phyloP scores from a whole-genome alignment of 768 basidiomycete genomes.

The Lentinula sp. region DNA sequence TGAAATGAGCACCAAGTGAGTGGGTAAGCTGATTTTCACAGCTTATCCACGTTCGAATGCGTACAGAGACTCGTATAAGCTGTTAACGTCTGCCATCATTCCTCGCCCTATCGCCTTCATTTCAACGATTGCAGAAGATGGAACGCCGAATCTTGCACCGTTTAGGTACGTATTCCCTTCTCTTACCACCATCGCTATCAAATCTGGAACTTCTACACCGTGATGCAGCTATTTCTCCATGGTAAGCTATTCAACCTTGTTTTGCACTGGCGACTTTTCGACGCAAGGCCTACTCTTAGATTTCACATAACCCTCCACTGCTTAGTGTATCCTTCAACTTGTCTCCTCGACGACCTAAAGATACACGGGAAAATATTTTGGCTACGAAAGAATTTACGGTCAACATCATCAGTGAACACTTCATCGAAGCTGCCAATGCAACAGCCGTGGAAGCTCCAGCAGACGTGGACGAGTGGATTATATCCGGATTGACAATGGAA shows the following conservation, averaged over 20 bases:
- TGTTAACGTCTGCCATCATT: constrained; percentile 52
- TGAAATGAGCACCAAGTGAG: constrained; percentile 23
- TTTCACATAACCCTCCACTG: constrained; percentile 60
- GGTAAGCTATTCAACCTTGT: constrained; percentile 23
- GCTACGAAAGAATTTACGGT: constrained; percentile 64
- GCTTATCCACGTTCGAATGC: background rate
- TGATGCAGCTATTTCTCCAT: constrained; percentile 53
- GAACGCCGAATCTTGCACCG: constrained; percentile 55
- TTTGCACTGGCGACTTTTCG: constrained; percentile 9
- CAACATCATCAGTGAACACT: constrained; percentile 65
- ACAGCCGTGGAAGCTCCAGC: constrained; percentile 51
- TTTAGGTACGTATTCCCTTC: constrained; percentile 41
- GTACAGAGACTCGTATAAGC: constrained; percentile 34
- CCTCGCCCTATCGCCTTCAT: constrained; percentile 69
- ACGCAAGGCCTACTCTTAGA: constrained; percentile 24
- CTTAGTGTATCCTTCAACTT: constrained; percentile 55
- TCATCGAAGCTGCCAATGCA: constrained; percentile 50
- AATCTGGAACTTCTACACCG: background rate
- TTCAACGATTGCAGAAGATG: constrained; percentile 47
- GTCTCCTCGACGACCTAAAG: constrained; percentile 40
- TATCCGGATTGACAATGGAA: constrained; percentile 51
- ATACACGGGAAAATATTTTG: constrained; percentile 61
- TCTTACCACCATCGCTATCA: background rate
- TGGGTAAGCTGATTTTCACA: background rate
- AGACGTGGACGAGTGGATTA: constrained; percentile 49